A percentile compares a stretch with the other conserved stretches of the same genome.
phyloP scores from a whole-genome alignment of 441 rosid species.

The Metrosideros polymorpha region DNA sequence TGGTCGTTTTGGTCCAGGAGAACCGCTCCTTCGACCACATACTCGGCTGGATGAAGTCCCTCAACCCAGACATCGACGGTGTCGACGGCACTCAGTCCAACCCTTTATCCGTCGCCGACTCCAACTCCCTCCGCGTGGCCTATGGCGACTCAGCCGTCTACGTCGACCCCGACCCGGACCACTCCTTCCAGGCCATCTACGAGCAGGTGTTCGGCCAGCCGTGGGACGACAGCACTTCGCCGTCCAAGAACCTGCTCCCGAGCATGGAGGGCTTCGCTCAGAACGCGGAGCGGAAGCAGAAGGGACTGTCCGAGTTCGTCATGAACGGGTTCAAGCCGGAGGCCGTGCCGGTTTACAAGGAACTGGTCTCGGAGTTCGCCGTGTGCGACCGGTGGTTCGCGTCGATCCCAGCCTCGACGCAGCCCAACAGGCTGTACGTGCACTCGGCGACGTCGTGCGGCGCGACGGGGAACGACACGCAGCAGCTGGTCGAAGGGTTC shows the following conservation, averaged over 20 bases:
- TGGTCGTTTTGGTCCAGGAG: conserved; percentile 10
- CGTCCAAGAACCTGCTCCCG: neutral
- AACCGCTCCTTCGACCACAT: conserved; percentile 17
- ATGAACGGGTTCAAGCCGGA: conserved; percentile 14
- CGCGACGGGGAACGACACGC: conserved; percentile 47
- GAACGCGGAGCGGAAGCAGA: conserved; percentile 7
- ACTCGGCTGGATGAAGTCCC: conserved; percentile 12
- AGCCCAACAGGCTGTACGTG: conserved; percentile 63
- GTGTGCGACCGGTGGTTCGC: conserved; percentile 13
- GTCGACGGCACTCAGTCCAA: conserved; percentile 3
- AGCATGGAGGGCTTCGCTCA: conserved; percentile 10
- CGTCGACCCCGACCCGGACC: conserved; percentile 13
- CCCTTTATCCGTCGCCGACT: neutral
- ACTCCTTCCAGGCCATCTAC: conserved; percentile 9
- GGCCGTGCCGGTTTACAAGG: conserved; percentile 5
- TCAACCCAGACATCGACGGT: conserved; percentile 9
- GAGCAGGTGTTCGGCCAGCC: conserved; percentile 10
- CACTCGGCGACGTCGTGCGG: conserved; percentile 88
- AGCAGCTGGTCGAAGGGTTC: conserved; percentile 41
- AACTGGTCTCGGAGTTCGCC: conserved; percentile 1
- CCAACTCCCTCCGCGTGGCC: neutral
- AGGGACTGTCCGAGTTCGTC: conserved; percentile 4
- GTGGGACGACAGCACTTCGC: neutral
- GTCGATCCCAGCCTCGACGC: conserved; percentile 12
- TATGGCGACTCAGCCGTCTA: neutral